Percentiles rank a stretch among this genome's conserved stretches.
Evolutionary conservation across 441 rosid genomes (phyloP).

Genomic region (Euphorbia neoarborescens): DNA sequence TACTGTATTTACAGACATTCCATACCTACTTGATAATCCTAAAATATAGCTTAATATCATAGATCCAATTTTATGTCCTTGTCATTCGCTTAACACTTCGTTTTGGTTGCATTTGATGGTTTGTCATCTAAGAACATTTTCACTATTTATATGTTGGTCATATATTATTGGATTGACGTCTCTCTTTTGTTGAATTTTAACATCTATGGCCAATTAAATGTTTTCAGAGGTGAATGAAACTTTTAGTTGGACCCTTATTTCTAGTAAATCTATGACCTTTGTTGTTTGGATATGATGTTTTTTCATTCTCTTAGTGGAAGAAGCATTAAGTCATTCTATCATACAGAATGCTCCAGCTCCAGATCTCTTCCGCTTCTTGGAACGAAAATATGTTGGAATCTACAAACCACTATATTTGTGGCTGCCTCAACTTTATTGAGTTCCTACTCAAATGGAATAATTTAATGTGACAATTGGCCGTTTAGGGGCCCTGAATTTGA

Average conservation of each 20-base stretch:
- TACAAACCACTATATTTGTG: neutral
- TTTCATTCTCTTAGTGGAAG: too few species aligned
- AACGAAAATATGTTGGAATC: neutral
- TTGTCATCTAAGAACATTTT: too few species aligned
- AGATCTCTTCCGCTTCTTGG: neutral
- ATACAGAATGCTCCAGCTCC: neutral
- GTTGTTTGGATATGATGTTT: neutral
- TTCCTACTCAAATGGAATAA: too few species aligned
- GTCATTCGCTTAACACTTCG: too few species aligned
- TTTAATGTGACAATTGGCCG: neutral
- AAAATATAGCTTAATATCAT: neutral
- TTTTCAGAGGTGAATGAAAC: too few species aligned
- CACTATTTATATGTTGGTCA: too few species aligned
- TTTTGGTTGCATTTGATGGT: too few species aligned
- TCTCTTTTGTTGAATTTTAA: too few species aligned
- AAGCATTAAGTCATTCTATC: neutral
- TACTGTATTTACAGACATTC: too few species aligned
- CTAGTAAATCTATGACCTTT: neutral
- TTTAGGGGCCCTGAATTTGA: neutral
- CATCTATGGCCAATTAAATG: too few species aligned
- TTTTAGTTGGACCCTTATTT: neutral
- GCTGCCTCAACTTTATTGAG: neutral
- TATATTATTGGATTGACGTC: too few species aligned
- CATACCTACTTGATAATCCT: neutral
- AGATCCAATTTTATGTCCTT: too few species aligned